Base-by-base conservation (phyloP, 1,284 basidiomycete genomes). In the Pseudomicrostroma phylloplanum region DNA sequence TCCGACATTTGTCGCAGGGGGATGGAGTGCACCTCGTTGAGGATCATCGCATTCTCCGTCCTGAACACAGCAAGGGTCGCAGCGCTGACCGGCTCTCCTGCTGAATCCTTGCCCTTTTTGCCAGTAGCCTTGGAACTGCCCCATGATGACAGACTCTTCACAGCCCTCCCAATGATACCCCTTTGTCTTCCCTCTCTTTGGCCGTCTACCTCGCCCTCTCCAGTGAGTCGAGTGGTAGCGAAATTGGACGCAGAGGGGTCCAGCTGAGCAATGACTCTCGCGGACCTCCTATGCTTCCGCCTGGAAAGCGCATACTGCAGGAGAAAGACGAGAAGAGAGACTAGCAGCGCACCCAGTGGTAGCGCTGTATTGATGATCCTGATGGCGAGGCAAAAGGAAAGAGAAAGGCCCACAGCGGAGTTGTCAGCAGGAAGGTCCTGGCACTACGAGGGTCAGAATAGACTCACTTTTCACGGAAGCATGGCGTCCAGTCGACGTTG, bases 11-110 rank as follows among this genome's bases (percentile, higher is more conserved):
- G 62, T 56, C 36, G 60, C 59, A 4, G 30, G 49, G 70, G 73
- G 9, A 71, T 73, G 21, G 66, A 58, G 40, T 75, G 71, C 4
- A 76, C 76, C 55, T 76, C 74, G 61, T 78, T 76, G 43, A 79
- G 63, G 43, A 79, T 69, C 57, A 78, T 73, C 25, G 73, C 73
- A 48, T 79, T 79, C 56, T 79, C 77, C 25, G 73, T 71, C 57
- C 67, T 71, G 51, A 74, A 77, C 46, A 79, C 75, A 21, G 67
- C 62, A 46, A 67, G 60, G 1, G 71, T 67, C 19, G 73, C 73
- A 26, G 25, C 61, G 62, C 12, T 64, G 63, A 12, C 62, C 60
- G 39, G 59, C 43, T 12, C 57, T 26, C 1, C 48, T 21, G 40
- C 55, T n/a, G n/a, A 55, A 61, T 58, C 58, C 9, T 46, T 30